Conservation (phyloP, 805 yeast species). For the Ogataea trehalophila region DNA sequence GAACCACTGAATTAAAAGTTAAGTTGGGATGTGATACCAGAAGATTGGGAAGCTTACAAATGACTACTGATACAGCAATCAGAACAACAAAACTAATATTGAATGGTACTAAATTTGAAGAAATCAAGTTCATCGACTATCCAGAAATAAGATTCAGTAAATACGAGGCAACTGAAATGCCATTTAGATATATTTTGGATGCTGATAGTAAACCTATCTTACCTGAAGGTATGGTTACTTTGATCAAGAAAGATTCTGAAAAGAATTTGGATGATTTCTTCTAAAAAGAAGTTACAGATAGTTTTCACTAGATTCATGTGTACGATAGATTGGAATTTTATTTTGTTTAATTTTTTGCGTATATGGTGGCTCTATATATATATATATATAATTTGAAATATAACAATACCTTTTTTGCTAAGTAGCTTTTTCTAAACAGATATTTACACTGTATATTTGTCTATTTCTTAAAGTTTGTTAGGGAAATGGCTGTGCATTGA, state of each 20-base stretch:
- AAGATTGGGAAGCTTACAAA: conserved; percentile 81
- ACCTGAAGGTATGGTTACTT: conserved; percentile 86
- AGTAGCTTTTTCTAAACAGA: too few relatives aligned
- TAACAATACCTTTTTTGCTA: too few relatives aligned
- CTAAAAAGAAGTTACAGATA: conserved; percentile 5
- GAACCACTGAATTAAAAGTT: conserved; percentile 81
- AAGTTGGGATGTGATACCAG: conserved; percentile 85
- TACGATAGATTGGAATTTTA: too few relatives aligned
- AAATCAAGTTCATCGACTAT: conserved; percentile 81
- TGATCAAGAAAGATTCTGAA: conserved; percentile 81
- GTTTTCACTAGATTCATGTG: too few relatives aligned
- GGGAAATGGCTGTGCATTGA: too few relatives aligned
- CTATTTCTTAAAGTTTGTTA: too few relatives aligned
- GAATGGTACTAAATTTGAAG: conserved; percentile 56
- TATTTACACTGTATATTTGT: too few relatives aligned
- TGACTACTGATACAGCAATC: conserved; percentile 97
- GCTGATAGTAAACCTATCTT: conserved; percentile 65
- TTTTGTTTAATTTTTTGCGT: too few relatives aligned
- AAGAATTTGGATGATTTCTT: conserved; percentile 72
- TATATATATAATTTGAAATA: too few relatives aligned
- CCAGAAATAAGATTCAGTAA: conserved; percentile 88
- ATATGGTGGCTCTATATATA: too few relatives aligned
- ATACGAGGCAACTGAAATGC: conserved; percentile 96
- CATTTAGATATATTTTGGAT: conserved; percentile 82
- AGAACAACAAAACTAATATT: conserved; percentile 82